phyloP scores from a whole-genome alignment of 768 basidiomycete species.

The Lactifluus rugatus region DNA sequence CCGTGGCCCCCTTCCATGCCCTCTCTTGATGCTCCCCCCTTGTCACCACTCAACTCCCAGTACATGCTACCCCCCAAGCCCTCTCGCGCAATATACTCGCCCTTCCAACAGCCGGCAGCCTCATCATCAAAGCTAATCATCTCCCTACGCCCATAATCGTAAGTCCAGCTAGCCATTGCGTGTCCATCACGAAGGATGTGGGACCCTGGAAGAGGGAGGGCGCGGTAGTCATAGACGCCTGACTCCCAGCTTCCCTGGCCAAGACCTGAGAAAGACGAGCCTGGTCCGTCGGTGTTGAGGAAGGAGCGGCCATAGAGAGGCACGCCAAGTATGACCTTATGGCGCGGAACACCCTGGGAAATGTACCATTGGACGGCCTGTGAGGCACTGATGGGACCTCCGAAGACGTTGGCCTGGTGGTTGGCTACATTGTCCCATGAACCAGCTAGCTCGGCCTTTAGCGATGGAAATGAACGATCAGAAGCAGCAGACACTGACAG shows the following conservation, averaged over 20 bases:
- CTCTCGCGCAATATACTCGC: constrained; percentile 66
- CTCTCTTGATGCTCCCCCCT: constrained; percentile 45
- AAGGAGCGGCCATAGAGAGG: constrained; percentile 94
- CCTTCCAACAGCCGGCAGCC: constrained; percentile 60
- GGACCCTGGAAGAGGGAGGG: constrained; percentile 68
- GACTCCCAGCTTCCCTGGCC: constrained; percentile 89
- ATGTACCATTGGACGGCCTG: constrained; percentile 64
- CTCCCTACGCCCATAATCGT: constrained; percentile 63
- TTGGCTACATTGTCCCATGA: constrained; percentile 65
- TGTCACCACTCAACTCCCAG: constrained; percentile 89
- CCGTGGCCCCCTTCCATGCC: constrained; percentile 68
- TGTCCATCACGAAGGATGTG: constrained; percentile 55
- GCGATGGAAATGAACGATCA: constrained; percentile 4
- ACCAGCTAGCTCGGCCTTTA: constrained; percentile 39
- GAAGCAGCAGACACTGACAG: constrained; percentile 32
- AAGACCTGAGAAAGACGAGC: constrained; percentile 65
- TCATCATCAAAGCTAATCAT: constrained; percentile 79
- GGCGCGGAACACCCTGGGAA: constrained; percentile 55
- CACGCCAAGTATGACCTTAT: constrained; percentile 83
- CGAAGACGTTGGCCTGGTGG: constrained; percentile 83
- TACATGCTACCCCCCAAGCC: constrained; percentile 89
- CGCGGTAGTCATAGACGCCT: constrained; percentile 89
- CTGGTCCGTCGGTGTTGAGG: constrained; percentile 74
- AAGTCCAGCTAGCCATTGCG: constrained; percentile 72
- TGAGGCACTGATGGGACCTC: constrained; percentile 52